Base-by-base conservation (phyloP, 164 flowering plant genomes). In the Santalum album region DNA sequence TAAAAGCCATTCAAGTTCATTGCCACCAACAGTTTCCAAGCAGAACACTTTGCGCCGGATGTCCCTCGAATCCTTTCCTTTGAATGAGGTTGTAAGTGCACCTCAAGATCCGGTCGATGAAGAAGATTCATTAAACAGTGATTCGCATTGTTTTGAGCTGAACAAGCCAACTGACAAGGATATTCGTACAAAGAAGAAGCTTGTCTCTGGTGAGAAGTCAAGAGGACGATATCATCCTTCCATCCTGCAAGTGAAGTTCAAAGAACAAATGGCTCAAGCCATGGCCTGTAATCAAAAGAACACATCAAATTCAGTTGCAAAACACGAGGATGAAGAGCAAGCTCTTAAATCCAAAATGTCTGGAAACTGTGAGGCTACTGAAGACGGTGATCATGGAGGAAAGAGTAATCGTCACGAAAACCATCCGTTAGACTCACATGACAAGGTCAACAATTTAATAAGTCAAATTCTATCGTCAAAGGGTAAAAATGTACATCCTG, bases 1-100 rank as follows among this genome's bases (percentile, higher is more conserved):
- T n/a, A n/a, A n/a, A 6, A 70, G 44, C 43, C 61, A 40, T 10
- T 54, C 22, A 26, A 63, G 63, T 35, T 51, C 45, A 24, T 16
- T 25, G 21, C 25, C 53, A 54, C 47, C 43, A 15, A 70, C 65
- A 48, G 66, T 57, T 39, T 36, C 19, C 14, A 70, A 52, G 43
- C 64, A 58, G 6, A 62, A 55, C 49, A 27, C 44, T 40, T 29
- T 65, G 5, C 72, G 65, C 3, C 59, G 82, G 12, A 71, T 58
- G 42, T 91, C 96, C 35, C 63, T 81, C 26, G 97, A 86, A 49
- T 84, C 95, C n/a, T 57, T 75, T 39, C 78, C 68, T 54, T 57
- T 84, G 67, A 76, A 78, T 52, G 89, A 70, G 53, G 75, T 79
- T 43, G 53, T 32, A 26, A 84, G 91, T 69, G 86, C 87, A 43